Percentiles rank a stretch among this genome's conserved stretches.
These are phyloP conservation scores for Cetraspora pellucida DNA, from an alignment of 192 early-diverging fungal genomes.

Conservation along the genomic window DNA sequence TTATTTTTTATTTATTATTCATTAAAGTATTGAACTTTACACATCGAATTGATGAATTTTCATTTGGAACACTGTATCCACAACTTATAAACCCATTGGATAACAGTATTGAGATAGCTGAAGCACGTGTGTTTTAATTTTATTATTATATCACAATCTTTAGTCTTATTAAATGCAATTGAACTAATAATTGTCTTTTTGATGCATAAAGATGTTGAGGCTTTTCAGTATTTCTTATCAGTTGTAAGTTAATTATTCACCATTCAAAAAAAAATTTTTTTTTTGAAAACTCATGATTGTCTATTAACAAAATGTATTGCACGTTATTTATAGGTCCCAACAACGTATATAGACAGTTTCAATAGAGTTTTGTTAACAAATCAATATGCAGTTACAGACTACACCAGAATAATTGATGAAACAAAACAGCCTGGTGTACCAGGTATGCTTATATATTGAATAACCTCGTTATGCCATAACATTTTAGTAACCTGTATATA, in stretches of 20 bases:
- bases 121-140: slow-evolving; percentile 47
- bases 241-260: slow-evolving; percentile 54
- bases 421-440: slow-evolving; percentile 41
- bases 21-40: slow-evolving; percentile 90
- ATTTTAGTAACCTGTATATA: too few species aligned
- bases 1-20: neutral
- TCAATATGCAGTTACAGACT: slow-evolving; percentile 94
- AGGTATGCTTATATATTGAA: slow-evolving; percentile 30
- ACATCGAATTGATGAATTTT: slow-evolving; percentile 88
- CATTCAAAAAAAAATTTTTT: neutral
- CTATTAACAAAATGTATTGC: neutral
- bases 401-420: slow-evolving; percentile 41
- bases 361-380: slow-evolving; percentile 72
- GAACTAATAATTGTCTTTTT: neutral
- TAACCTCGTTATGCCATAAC: too few species aligned
- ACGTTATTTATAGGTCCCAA: slow-evolving; percentile 56
- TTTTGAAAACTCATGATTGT: neutral
- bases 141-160: neutral
- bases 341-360: slow-evolving; percentile 68
- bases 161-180: neutral
- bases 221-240: slow-evolving; percentile 87
- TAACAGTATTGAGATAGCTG: slow-evolving; percentile 68
- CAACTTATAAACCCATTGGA: slow-evolving; percentile 88
- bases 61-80: slow-evolving; percentile 87
- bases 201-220: slow-evolving; percentile 59